Base-by-base conservation (phyloP, 345 rosid genomes). In the Pistacia vera region DNA sequence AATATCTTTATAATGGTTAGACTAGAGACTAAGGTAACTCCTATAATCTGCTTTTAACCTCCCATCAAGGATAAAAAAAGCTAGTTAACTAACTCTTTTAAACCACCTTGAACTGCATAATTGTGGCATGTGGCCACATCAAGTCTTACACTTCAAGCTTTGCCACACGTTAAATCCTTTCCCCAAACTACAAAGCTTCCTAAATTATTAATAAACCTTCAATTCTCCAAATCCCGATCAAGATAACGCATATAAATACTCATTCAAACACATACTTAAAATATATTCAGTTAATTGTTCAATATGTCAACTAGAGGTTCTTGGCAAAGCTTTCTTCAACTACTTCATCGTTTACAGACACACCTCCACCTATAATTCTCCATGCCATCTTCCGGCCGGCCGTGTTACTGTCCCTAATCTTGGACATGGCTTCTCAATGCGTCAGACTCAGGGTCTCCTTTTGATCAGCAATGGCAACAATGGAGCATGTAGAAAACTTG, bases 401-500 rank as follows among this genome's bases (percentile, higher is more conserved):
- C 11, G 33, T 48, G 28, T 48, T 11, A 35, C 66, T 2, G 30
- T 30, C 11, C 30, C 58, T 11, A 48, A 46, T 56, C 63, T 59
- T 13, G 77, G 75, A n/a, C 52, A 46, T 62, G 81, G 66, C 9
- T 56, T 63, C 49, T 16, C 80, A 65, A 22, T 49, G 63, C 75
- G 73, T 63, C 81, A 18, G 67, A 81, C 76, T 1, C 59, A 79
- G 66, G 83, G 80, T 1, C 59, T 81, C 70, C 77, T 70, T 65
- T 36, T 71, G 65, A 52, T 71, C 52, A 38, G 57, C 71, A 14
- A 38, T 12, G 2, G 48, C 63, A 63, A 14, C 33, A 58, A 58
- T 4, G 72, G 48, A 60, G 16, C 66, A 9, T 20, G 72, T 71
- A 72, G 65, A 65, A 78, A 58, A 51, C 76, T 5, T 11, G 25